Evolutionary conservation across 192 early-diverging fungal species (phyloP).

Genomic region (Coemansia sp.): DNA sequence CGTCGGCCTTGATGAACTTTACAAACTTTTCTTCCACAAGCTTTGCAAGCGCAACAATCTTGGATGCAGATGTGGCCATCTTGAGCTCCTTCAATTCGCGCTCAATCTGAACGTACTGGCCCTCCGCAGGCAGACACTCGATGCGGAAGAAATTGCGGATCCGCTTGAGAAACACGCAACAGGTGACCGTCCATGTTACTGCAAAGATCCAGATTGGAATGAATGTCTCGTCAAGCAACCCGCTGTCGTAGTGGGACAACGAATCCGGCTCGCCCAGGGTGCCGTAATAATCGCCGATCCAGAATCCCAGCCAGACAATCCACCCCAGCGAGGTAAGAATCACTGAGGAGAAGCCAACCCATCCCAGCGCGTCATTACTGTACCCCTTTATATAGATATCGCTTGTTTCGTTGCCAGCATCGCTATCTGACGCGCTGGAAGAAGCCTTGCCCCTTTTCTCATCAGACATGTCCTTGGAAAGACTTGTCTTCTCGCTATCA

Average conservation of each 20-base stretch:
- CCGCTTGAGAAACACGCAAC: constrained; percentile 37
- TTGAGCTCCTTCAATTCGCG: constrained; percentile 45
- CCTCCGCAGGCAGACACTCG: constrained; percentile 48
- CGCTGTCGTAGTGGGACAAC: constrained; percentile 58
- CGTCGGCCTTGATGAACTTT: constrained; percentile 43
- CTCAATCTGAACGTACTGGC: constrained; percentile 57
- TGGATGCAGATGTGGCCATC: constrained; percentile 46
- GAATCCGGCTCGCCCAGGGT: constrained; percentile 58
- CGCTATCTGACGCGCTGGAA: constrained; percentile 5
- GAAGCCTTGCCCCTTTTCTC: constrained; percentile 8
- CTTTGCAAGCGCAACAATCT: constrained; percentile 35
- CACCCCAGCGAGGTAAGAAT: constrained; percentile 37
- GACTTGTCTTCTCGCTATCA: constrained; percentile 21
- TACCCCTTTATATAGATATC: constrained; percentile 36
- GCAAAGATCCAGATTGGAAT: constrained; percentile 58
- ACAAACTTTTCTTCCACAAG: constrained; percentile 31
- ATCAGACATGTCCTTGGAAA: constrained; percentile 9
- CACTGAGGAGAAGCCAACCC: constrained; percentile 38
- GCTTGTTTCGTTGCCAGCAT: neutral
- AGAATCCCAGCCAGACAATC: constrained; percentile 42
- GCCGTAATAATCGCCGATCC: constrained; percentile 59
- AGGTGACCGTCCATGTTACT: constrained; percentile 46
- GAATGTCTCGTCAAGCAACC: constrained; percentile 41
- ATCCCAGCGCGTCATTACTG: constrained; percentile 47
- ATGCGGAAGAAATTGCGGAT: constrained; percentile 60